Evolutionary conservation across 305 asterid species (phyloP).

Genomic region (Fraxinus xanthoxyloides): DNA sequence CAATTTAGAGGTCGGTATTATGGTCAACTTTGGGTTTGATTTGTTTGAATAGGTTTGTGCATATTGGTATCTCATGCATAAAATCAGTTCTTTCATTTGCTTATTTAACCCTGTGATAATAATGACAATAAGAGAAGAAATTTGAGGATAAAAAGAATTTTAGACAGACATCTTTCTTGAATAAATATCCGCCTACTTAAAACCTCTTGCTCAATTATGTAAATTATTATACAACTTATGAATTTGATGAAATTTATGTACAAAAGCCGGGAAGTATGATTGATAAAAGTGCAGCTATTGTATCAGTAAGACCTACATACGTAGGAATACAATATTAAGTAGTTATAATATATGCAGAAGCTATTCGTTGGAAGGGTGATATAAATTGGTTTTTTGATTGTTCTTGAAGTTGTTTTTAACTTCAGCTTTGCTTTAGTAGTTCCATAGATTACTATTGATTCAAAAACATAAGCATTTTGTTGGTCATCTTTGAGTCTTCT

Average conservation of each 20-base stretch:
- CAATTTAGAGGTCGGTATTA: background rate
- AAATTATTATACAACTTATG: background rate
- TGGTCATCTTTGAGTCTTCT: background rate
- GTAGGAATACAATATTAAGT: background rate
- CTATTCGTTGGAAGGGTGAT: background rate
- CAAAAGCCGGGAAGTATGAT: background rate
- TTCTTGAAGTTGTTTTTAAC: background rate
- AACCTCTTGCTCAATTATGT: background rate
- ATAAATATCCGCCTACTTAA: background rate
- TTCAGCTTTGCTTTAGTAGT: background rate
- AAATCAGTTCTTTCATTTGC: background rate
- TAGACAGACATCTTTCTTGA: background rate
- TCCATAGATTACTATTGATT: background rate
- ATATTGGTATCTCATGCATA: background rate
- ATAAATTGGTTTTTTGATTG: background rate
- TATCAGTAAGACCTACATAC: background rate
- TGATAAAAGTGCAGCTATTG: background rate
- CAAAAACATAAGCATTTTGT: background rate
- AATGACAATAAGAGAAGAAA: background rate
- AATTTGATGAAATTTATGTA: background rate
- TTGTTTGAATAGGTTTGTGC: background rate
- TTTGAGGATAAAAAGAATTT: background rate
- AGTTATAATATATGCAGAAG: background rate
- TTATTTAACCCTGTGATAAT: background rate
- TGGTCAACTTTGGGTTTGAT: background rate